phyloP scores from a whole-genome alignment of 2,329 filamentous ascomycete genomes.

The Leptographium radiaticola region DNA sequence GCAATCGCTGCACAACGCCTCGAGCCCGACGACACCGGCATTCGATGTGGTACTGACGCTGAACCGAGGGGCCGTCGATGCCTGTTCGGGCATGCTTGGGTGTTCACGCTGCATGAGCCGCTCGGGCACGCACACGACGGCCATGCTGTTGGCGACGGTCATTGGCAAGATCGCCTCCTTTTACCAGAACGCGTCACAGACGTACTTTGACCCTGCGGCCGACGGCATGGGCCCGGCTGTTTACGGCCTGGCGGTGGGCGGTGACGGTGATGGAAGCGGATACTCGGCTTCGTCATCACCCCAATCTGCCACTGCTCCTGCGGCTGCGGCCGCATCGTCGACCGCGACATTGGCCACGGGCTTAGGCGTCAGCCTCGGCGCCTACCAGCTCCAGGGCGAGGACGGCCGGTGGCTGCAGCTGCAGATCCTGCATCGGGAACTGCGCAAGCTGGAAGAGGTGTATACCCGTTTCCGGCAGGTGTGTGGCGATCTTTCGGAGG shows the following conservation, averaged over 20 bases:
- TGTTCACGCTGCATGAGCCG: conserved; percentile 31
- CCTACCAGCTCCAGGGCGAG: conserved; percentile 31
- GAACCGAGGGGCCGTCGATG: conserved; percentile 34
- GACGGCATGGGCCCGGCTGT: not conserved
- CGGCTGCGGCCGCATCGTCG: not conserved
- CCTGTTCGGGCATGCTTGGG: conserved; percentile 32
- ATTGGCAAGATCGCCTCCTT: conserved; percentile 33
- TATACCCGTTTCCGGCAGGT: conserved; percentile 30
- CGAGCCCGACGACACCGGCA: conserved; percentile 15
- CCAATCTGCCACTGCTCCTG: not conserved
- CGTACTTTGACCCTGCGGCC: conserved; percentile 20
- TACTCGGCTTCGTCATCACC: not conserved
- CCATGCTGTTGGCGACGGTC: conserved; percentile 36
- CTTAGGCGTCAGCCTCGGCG: conserved; percentile 28
- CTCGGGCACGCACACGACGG: conserved; percentile 28
- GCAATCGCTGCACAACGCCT: conserved; percentile 32
- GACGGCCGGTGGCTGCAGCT: conserved; percentile 33
- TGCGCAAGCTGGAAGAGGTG: conserved; percentile 32
- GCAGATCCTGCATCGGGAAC: conserved; percentile 33
- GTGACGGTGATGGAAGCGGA: conserved; percentile 2
- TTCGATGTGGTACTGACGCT: conserved; percentile 31
- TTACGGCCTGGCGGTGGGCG: conserved; percentile 6
- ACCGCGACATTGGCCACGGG: conserved; percentile 7
- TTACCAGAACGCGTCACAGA: conserved; percentile 28
- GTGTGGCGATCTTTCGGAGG: conserved; percentile 25